phyloP scores from a whole-genome alignment of 2,329 filamentous ascomycete genomes.

The Tolypocladium tundrense region DNA sequence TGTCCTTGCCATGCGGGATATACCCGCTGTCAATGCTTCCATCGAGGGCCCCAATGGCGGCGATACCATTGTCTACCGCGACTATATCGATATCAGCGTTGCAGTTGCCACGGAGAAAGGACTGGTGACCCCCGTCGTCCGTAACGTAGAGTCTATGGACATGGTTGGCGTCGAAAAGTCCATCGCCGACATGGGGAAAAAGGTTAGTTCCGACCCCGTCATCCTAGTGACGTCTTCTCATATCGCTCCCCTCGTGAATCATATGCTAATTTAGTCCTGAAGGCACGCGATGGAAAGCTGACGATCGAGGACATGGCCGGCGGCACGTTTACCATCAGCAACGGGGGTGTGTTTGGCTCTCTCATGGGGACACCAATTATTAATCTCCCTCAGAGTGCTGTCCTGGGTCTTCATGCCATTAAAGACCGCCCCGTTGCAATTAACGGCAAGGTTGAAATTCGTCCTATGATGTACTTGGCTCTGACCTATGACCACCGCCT shows the following conservation, averaged over 20 bases:
- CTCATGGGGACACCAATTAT: slow-evolving; percentile 98
- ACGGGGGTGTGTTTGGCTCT: slow-evolving; percentile 93
- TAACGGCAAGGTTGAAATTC: slow-evolving; percentile 88
- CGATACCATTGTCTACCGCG: slow-evolving; percentile 95
- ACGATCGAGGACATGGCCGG: slow-evolving; percentile 99
- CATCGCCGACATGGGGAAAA: slow-evolving; percentile 91
- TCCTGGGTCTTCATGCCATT: slow-evolving; percentile 89
- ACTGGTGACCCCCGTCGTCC: slow-evolving; percentile 89
- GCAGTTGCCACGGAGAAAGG: slow-evolving; percentile 97
- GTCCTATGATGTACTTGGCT: slow-evolving; percentile 99
- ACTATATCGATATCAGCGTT: slow-evolving; percentile 96
- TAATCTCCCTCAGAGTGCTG: slow-evolving; percentile 87
- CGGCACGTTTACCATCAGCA: slow-evolving; percentile 96
- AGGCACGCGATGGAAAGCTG: slow-evolving; percentile 91
- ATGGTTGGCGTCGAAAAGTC: slow-evolving; percentile 80
- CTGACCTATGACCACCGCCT: slow-evolving; percentile 96
- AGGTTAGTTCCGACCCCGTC: slow-evolving; percentile 42
- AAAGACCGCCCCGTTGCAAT: slow-evolving; percentile 86
- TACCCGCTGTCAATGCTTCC: slow-evolving; percentile 91
- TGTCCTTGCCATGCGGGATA: slow-evolving; percentile 84
- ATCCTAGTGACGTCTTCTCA: background rate
- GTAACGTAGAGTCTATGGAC: slow-evolving; percentile 83
- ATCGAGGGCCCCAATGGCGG: slow-evolving; percentile 93
- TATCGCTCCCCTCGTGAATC: background rate
- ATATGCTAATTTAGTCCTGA: slow-evolving; percentile 2